Base-by-base conservation (phyloP, 371 early-diverging fungal genomes). In the Rhizopus stolonifer region DNA sequence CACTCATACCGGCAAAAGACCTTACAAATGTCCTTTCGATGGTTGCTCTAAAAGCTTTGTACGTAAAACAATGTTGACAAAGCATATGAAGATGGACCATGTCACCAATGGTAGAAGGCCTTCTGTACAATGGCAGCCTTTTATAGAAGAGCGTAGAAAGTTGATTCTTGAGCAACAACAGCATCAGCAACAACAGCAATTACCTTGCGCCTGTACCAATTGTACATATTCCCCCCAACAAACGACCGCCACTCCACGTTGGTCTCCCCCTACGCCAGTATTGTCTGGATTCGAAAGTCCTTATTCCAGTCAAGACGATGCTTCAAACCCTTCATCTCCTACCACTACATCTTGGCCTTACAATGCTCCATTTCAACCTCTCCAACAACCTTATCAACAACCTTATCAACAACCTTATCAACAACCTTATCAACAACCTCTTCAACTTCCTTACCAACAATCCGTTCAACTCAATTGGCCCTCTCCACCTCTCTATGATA, bases 1-100 rank as follows among this genome's bases (percentile, higher is more conserved):
- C 49, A 86, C 85, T 15, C 89, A 89, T 50, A 82, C 87, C 5
- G 88, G 88, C 11, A 85, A 84, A 72, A 66, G 85, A 47, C 86
- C 89, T 19, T 88, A 86, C 59, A 72, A 76, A 58, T 85, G 85
- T 56, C 67, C 72, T 19, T 67, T 77, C 40, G 80, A 78, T 15
- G 81, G 67, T 23, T 85, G 85, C 44, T 75, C 77, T 21, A 85
- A 83, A 54, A 85, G 83, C 38, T 85, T 83, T 68, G 81, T 82
- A 42, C 75, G 85, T 51, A 86, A 86, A 72, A 86, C 86, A 8
- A 84, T 82, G 25, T 65, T 88, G 23, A 85, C 84, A 17, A 85
- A 84, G 56, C 89, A 88, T 52, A 80, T 77, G 71, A 72, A 72
- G 46, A 58, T 51, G 11, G 73, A 70, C 36, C 77, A 77, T 44